Evolutionary conservation across 257 asterid species (phyloP), one percentile per base, ranked within the genome.

Genomic region (Misopates orontium): DNA sequence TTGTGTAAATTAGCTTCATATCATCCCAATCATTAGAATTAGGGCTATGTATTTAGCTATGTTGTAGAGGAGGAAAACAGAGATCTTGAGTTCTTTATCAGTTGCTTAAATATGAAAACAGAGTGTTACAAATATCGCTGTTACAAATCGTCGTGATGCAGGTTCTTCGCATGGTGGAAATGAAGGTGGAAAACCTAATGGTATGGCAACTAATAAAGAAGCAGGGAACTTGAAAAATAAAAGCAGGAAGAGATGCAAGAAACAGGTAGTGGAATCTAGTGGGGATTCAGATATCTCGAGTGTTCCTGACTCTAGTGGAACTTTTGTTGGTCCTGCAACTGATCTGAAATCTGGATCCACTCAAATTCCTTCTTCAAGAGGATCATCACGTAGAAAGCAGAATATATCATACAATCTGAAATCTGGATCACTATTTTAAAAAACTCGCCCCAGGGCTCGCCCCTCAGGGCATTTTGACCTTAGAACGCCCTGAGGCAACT

Each of bases 321-420:
- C n/a, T n/a, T n/a, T n/a, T n/a, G n/a, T n/a, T n/a, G n/a, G n/a
- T 70, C 31, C 50, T 62, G 73, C 78, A n/a, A 71, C 77, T 58
- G 76, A 49, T 48, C 52, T 67, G 68, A 67, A 65, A 49, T 73
- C 78, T 75, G 88, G 81, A 59, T 50, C 71, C 60, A 60, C 56
- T 50, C 24, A 55, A 51, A 66, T 28, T n/a, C 68, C 39, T 42
- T 54, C n/a, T 22, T 50, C 76, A 23, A 79, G 87, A 59, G 79
- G 86, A 79, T 80, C 89, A 18, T 68, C 80, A 64, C 82, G 90
- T 44, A 78, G 70, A 60, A 84, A 78, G 76, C 91, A 84, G 45
- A 16, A 73, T 61, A 76, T 82, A 64, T 77, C 82, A 3, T 79
- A 89, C 73, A 62, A 68, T 60, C n/a, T n/a, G n/a, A n/a, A n/a